These are phyloP conservation scores for Spathaspora sp. DNA, from an alignment of 805 yeast genomes.

Conservation along the genomic window DNA sequence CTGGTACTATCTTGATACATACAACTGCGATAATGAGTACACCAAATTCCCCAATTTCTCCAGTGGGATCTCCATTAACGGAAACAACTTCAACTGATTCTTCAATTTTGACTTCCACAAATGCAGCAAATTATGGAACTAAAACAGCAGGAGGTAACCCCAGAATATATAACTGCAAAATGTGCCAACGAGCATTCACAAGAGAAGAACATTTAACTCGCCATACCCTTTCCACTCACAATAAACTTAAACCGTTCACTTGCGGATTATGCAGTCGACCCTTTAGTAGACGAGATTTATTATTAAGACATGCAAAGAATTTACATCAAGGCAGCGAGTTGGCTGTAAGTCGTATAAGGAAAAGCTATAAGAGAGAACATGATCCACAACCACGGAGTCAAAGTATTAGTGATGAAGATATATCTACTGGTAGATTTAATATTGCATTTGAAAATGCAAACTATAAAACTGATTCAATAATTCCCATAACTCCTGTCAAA, in stretches of 20 bases:
- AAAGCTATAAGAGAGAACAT: slow-evolving; percentile 27
- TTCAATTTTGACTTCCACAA: background rate
- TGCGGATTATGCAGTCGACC: slow-evolving; percentile 45
- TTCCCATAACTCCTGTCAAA: background rate
- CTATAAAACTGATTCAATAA: background rate
- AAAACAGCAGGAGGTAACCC: slow-evolving; percentile 44
- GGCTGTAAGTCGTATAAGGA: slow-evolving; percentile 41
- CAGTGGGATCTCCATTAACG: slow-evolving; percentile 1
- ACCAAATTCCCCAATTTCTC: slow-evolving; percentile 4
- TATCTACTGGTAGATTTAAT: background rate
- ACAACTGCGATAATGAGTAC: background rate
- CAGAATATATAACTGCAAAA: slow-evolving; percentile 36
- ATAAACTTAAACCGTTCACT: slow-evolving; percentile 40
- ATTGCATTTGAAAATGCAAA: background rate
- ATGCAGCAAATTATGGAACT: slow-evolving; percentile 25
- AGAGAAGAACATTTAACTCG: slow-evolving; percentile 44
- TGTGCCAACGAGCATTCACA: slow-evolving; percentile 44
- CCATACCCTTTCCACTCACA: slow-evolving; percentile 41
- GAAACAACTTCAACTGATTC: background rate
- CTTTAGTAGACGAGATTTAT: slow-evolving; percentile 39
- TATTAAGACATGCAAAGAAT: slow-evolving; percentile 43
- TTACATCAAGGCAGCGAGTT: slow-evolving; percentile 41
- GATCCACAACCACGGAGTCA: slow-evolving; percentile 1
- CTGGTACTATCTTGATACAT: background rate
- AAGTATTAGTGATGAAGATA: background rate